These are phyloP conservation scores for Perkinsus marinus DNA, from an alignment of 169 alveolate genomes.

Conservation along the genomic window DNA sequence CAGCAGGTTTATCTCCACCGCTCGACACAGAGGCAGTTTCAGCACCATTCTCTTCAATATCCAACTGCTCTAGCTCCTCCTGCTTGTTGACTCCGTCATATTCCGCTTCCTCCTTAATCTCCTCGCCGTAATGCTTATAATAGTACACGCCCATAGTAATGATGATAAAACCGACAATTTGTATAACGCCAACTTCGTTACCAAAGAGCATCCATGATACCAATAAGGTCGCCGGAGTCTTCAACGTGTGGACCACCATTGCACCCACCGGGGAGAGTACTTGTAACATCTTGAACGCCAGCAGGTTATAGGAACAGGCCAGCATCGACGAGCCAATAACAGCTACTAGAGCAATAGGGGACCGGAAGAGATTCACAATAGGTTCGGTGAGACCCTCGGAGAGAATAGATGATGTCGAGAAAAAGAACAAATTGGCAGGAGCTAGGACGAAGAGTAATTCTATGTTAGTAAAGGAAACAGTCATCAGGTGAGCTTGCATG, in stretches of 20 bases:
- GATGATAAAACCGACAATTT: neutral
- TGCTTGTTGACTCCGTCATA: neutral
- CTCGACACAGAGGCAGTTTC: neutral
- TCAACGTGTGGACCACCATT: neutral
- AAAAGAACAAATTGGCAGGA: neutral
- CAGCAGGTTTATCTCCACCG: neutral
- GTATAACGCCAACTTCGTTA: neutral
- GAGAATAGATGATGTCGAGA: neutral
- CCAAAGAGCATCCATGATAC: neutral
- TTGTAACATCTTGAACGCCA: neutral
- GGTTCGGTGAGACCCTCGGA: neutral
- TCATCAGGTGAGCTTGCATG: neutral
- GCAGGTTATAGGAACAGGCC: neutral
- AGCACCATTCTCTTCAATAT: neutral
- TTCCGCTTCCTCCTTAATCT: neutral
- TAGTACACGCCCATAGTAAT: neutral
- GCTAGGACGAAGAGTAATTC: neutral
- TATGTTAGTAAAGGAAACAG: neutral
- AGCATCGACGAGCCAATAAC: neutral
- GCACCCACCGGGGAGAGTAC: neutral
- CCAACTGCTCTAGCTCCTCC: neutral
- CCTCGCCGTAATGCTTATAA: neutral
- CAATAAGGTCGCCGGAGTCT: neutral
- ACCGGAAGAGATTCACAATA: neutral
- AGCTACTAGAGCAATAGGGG: neutral